Percentiles rank a stretch among this genome's conserved stretches.
phyloP scores from a whole-genome alignment of 129 eudicot species.

The Flaveria ramosissima region DNA sequence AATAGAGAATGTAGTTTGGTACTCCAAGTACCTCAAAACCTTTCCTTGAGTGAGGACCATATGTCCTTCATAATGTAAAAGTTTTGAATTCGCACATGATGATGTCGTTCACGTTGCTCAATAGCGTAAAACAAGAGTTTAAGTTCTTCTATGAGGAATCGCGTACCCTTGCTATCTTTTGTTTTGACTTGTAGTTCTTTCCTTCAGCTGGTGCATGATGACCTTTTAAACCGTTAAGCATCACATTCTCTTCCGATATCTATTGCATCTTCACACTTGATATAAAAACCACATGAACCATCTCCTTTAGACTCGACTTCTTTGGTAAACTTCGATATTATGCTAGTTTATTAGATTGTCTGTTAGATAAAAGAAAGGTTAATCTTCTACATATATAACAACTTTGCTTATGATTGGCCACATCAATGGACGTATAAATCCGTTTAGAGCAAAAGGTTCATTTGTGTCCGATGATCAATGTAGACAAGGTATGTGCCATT shows the following conservation, averaged over 20 bases:
- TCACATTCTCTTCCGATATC: neutral
- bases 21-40: conserved; percentile 28
- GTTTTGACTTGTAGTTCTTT: neutral
- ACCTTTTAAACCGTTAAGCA: neutral
- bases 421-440: neutral
- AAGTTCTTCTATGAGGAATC: neutral
- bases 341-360: neutral
- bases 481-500: too few species aligned
- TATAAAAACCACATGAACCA: neutral
- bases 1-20: conserved; percentile 4
- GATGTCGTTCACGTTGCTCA: neutral
- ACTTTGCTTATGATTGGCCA: neutral
- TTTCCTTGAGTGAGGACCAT: conserved; percentile 16
- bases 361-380: neutral
- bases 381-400: neutral
- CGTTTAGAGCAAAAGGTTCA: too few species aligned
- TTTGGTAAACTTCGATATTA: neutral
- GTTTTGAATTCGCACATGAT: conserved; percentile 23
- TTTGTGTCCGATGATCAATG: too few species aligned
- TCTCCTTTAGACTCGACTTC: neutral
- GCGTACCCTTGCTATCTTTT: neutral
- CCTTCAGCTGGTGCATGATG: neutral
- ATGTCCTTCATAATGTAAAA: conserved; percentile 12
- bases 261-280: neutral
- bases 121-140: conserved; percentile 5